These are phyloP conservation scores for Geotrichum macrosporum DNA, from an alignment of 1,139 yeast genomes.

Conservation along the genomic window DNA sequence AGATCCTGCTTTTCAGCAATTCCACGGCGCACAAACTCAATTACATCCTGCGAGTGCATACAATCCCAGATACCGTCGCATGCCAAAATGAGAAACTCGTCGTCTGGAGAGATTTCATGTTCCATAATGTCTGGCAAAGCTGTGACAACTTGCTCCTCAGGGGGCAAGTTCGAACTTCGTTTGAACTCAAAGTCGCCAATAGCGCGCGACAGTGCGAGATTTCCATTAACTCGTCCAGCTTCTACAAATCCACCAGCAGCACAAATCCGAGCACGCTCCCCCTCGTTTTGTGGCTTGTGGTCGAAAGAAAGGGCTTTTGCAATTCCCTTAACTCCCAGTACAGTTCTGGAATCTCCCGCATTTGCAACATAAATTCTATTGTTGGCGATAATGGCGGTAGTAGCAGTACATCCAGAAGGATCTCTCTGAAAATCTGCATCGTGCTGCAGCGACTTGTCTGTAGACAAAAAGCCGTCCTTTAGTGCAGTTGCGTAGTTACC, in stretches of 20 bases:
- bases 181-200: constrained; percentile 97
- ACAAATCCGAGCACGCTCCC: constrained; percentile 85
- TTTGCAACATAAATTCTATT: constrained; percentile 56
- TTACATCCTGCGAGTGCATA: constrained; percentile 85
- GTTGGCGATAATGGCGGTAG: constrained; percentile 67
- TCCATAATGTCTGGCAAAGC: constrained; percentile 87
- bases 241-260: constrained; percentile 98
- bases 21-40: constrained; percentile 90
- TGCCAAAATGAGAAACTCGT: constrained; percentile 88
- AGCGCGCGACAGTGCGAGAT: constrained; percentile 90
- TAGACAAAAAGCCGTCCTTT: constrained; percentile 75
- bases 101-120: constrained; percentile 62
- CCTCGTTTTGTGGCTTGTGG: constrained; percentile 92
- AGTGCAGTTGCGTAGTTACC: constrained; percentile 68
- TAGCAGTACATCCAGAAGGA: constrained; percentile 96
- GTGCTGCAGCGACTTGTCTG: constrained; percentile 76
- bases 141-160: constrained; percentile 94
- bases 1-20: constrained; percentile 65
- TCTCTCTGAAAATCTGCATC: constrained; percentile 60
- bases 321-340: constrained; percentile 74
- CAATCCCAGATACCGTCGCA: constrained; percentile 99
- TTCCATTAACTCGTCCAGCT: constrained; percentile 94
- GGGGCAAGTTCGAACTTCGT: constrained; percentile 69
- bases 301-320: constrained; percentile 92
- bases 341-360: constrained; percentile 95